Evolutionary conservation across 176 grass and related monocot genomes (phyloP), one percentile per base, ranked within the genome.

Genomic region (Rhynchospora tenuis): DNA sequence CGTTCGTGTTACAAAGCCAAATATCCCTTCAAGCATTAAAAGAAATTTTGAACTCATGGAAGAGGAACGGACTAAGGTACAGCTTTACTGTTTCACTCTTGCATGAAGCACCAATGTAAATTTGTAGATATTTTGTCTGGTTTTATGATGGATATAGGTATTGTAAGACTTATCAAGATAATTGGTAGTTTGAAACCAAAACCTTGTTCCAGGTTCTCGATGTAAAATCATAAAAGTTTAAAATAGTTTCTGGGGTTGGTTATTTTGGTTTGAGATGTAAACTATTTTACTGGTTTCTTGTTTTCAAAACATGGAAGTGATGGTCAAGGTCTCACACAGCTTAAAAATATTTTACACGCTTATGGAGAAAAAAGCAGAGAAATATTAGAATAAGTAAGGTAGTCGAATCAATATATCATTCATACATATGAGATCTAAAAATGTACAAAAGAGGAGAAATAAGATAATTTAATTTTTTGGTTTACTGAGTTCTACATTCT

Each of bases 41-140:
- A 90, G 91, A 80, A 99, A 99, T 81, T 99, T 93, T 83, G 97
- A 99, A 88, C 89, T 96, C 33, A 99, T 99, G 97, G 97, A 99
- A 73, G 97, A 99, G 85, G 93, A 99, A 81, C 93, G 97, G 57
- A 99, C 97, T 84, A 99, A 99, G 93, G 97, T 96, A 86, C 72
- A 64, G 19, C 64, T 64, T 82, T 80, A 46, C 22, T 52, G 59
- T 64, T 12, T 9, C 59, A 19, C 58, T 48, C 16, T 48, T 82
- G 59, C 29, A 38, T 81, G 38, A 31, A 7, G 6, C 12, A 12
- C 27, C 46, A 20, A 33, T 79, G 44, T 72, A 45, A 66, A 68
- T 4, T 38, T 2, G 33, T 38, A 38, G 33, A 38, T 38, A n/a
- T n/a, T n/a, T n/a, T n/a, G n/a, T n/a, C n/a, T n/a, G 44, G 44